Conservation (phyloP, 1,139 yeast genomes). For the Hansenula sp. region DNA sequence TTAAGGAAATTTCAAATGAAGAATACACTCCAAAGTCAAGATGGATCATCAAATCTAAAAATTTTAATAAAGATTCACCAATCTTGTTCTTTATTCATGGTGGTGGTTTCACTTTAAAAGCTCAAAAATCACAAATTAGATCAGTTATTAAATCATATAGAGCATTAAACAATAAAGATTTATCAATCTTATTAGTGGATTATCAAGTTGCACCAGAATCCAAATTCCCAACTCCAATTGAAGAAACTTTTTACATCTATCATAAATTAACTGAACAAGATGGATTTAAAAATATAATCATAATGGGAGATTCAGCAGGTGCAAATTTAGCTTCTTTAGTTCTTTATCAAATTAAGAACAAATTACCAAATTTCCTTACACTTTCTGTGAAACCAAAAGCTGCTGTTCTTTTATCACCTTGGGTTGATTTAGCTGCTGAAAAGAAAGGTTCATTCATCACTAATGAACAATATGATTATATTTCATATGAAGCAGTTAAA, state of each 20-base stretch:
- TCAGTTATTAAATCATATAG: slow-evolving; percentile 22
- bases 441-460: slow-evolving; percentile 32
- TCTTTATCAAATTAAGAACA: neutral
- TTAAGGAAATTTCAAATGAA: neutral
- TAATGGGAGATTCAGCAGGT: slow-evolving; percentile 45
- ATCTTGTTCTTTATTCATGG: slow-evolving; percentile 35
- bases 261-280: slow-evolving; percentile 27
- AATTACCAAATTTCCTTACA: slow-evolving; percentile 24
- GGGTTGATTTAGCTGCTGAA: slow-evolving; percentile 30
- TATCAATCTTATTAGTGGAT: slow-evolving; percentile 33
- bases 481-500: slow-evolving; percentile 12
- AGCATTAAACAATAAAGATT: slow-evolving; percentile 25
- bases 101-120: slow-evolving; percentile 36
- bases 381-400: slow-evolving; percentile 35
- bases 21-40: neutral
- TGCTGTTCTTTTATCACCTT: slow-evolving; percentile 35
- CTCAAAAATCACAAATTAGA: slow-evolving; percentile 21
- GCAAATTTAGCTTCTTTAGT: slow-evolving; percentile 31
- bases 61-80: slow-evolving; percentile 20
- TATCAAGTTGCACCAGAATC: slow-evolving; percentile 33
- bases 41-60: slow-evolving; percentile 20
- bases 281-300: slow-evolving; percentile 26
- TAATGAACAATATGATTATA: slow-evolving; percentile 18
- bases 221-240: slow-evolving; percentile 36
- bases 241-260: slow-evolving; percentile 31